These are phyloP conservation scores for Leishmania braziliensis DNA, from an alignment of 208 protist species.

Conservation along the genomic window DNA sequence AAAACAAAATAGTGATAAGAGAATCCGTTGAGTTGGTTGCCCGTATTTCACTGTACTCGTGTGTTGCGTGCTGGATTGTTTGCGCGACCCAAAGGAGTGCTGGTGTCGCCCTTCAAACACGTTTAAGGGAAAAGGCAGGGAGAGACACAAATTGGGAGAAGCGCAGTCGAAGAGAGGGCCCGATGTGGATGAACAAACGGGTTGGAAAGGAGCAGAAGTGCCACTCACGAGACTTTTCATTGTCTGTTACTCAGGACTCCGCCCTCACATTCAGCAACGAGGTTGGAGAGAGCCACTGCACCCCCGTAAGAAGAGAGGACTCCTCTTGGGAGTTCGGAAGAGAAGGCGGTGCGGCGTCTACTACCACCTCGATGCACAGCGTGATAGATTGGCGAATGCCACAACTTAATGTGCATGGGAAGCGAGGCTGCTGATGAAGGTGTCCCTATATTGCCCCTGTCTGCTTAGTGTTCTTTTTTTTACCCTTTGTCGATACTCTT, in stretches of 20 bases:
- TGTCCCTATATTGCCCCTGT: too few relatives aligned
- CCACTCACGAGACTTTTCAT: neutral
- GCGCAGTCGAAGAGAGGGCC: neutral
- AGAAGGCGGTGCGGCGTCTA: too few relatives aligned
- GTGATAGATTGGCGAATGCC: too few relatives aligned
- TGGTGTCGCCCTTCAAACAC: neutral
- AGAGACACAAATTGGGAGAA: too few relatives aligned
- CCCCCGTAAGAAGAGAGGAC: too few relatives aligned
- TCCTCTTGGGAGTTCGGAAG: too few relatives aligned
- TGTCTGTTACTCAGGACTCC: neutral
- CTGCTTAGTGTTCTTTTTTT: too few relatives aligned
- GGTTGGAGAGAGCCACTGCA: neutral
- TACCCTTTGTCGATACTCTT: too few relatives aligned
- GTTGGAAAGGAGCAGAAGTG: neutral
- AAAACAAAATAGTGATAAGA: neutral
- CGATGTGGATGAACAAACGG: neutral
- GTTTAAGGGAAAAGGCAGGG: neutral
- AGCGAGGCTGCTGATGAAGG: too few relatives aligned
- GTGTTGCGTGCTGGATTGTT: neutral
- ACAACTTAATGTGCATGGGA: too few relatives aligned
- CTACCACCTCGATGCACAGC: too few relatives aligned
- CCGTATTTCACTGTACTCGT: neutral
- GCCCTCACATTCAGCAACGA: neutral
- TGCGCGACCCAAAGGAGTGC: neutral
- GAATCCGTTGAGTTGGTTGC: neutral